A percentile compares a stretch with the other conserved stretches of the same genome.
phyloP scores from a whole-genome alignment of 768 basidiomycete genomes.

The Boletus pseudo-olivaceus region DNA sequence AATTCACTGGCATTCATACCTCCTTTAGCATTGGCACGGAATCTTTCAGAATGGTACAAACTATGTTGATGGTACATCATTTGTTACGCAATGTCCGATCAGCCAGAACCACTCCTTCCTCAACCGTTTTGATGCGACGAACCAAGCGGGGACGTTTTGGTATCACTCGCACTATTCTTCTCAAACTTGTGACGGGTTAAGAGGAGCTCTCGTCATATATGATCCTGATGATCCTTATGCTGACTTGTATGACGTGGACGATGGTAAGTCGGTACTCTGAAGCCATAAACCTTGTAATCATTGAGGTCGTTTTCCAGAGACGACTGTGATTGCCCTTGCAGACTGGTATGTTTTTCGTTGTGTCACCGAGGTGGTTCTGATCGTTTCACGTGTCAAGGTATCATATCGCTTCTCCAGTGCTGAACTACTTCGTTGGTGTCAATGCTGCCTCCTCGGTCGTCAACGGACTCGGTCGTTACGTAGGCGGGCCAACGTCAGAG shows the following conservation, averaged over 20 bases:
- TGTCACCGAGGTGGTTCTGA: background rate
- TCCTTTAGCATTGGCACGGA: conserved; percentile 53
- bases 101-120: conserved; percentile 23
- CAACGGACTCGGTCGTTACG: conserved; percentile 30
- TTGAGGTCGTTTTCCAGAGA: conserved; percentile 11
- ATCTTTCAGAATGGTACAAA: conserved; percentile 43
- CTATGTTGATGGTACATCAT: conserved; percentile 43
- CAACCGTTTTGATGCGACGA: conserved; percentile 14
- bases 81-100: conserved; percentile 35
- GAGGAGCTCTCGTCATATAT: conserved; percentile 40
- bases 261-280: conserved; percentile 28
- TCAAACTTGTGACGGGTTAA: conserved; percentile 37
- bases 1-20: background rate
- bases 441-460: conserved; percentile 26
- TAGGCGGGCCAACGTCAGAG: conserved; percentile 34
- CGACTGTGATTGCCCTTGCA: conserved; percentile 24
- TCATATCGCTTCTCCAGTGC: conserved; percentile 15
- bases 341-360: conserved; percentile 18
- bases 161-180: conserved; percentile 40
- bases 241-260: conserved; percentile 42
- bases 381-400: conserved; percentile 15
- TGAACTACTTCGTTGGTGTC: conserved; percentile 17
- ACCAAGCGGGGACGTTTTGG: conserved; percentile 32
- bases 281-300: background rate
- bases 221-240: conserved; percentile 39